Base-by-base conservation (phyloP, 768 basidiomycete species). In the Boletellus emodensis region DNA sequence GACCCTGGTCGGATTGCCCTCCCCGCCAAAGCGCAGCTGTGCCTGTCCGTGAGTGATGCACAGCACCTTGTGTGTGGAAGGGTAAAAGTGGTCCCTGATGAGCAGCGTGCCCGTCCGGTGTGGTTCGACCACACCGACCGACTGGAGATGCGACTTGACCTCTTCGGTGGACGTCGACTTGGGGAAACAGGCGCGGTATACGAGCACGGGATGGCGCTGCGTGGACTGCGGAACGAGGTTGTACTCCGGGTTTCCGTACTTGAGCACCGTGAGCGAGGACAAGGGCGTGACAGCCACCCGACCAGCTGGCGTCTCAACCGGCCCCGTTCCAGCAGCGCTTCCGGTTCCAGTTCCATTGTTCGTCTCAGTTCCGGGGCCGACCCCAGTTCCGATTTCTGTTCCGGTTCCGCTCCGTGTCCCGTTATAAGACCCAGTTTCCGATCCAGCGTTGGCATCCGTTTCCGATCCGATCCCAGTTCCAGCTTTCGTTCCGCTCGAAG, bases 61-160 rank as follows among this genome's bases (percentile, higher is more conserved):
- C 48, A 75, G 56, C 14, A 76, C 64, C 49, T 75, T 73, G 65
- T 75, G 70, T 12, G 70, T 69, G 36, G 70, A 74, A n/a, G 68
- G 69, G 53, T 76, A 73, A 57, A 70, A 77, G 55, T 76, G 73
- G 22, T 68, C 65, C 24, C 61, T 61, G 38, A 47, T 54, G 62
- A 74, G 75, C 72, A 74, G 74, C 22, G 71, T 67, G 58, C 70
- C 76, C 13, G 69, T 66, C 73, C 75, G 75, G 48, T 69, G 64
- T 3, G 74, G 74, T 33, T 52, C 51, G n/a, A 68, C 66, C 14
- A 70, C 68, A 9, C 67, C 72, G 24, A 69, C 56, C 26, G 49
- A 59, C 14, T 40, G 38, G 32, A 77, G 53, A 53, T 75, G 70
- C 15, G 61, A 51, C 43, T 74, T 71, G 48, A 75, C 64, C 24